Percentiles rank a stretch among this genome's conserved stretches.
Conservation (phyloP, 2,329 filamentous ascomycete genomes). For the Blastomyces gilchristii region DNA sequence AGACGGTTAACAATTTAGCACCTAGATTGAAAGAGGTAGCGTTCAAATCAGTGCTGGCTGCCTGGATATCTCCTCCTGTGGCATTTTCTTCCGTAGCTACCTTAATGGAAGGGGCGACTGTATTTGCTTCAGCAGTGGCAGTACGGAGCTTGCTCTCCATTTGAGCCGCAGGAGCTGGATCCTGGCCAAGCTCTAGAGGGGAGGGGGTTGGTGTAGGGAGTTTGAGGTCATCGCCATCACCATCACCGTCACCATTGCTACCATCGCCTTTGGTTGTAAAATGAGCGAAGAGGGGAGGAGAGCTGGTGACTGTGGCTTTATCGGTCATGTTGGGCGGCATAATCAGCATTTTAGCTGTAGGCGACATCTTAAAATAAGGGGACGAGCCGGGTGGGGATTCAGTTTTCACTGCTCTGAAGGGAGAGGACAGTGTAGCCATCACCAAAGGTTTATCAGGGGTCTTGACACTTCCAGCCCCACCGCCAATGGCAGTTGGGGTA, state of each 20-base stretch:
- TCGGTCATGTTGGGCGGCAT: background rate
- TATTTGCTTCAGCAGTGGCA: background rate
- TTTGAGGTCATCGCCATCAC: background rate
- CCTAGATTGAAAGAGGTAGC: background rate
- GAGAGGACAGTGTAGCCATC: background rate
- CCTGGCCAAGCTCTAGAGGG: background rate
- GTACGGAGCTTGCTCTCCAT: background rate
- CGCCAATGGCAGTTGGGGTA: background rate
- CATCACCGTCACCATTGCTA: too few species aligned
- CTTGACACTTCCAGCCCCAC: background rate
- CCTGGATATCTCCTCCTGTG: background rate
- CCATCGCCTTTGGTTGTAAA: background rate
- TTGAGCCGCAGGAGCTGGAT: background rate
- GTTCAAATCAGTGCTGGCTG: background rate
- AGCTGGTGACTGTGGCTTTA: background rate
- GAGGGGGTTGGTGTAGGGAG: background rate
- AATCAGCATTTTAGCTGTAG: background rate
- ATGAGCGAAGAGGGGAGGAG: background rate
- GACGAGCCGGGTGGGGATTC: background rate
- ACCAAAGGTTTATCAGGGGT: background rate
- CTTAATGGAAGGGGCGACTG: background rate
- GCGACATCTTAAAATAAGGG: background rate
- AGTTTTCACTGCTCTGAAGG: background rate
- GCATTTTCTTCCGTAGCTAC: background rate
- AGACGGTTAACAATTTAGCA: background rate